Percentiles rank a stretch among this genome's conserved stretches.
Conservation (phyloP, 2,329 filamentous ascomycete genomes). For the Myriosclerotinia scirpicola region DNA sequence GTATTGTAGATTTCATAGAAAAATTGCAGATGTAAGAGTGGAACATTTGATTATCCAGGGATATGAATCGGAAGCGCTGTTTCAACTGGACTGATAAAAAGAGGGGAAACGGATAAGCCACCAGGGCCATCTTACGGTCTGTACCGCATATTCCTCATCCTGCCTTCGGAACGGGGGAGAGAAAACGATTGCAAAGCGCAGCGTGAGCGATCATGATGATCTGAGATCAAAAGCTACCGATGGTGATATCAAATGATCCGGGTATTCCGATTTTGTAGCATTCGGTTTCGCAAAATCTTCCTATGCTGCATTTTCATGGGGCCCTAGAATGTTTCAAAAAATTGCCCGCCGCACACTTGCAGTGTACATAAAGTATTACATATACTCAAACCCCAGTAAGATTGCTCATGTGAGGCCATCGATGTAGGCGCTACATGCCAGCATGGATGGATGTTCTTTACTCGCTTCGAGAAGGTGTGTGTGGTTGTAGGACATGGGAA, state of each 20-base stretch:
- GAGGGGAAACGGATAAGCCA: constrained; percentile 16
- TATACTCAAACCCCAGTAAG: background rate
- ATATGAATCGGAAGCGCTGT: background rate
- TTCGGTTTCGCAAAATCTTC: background rate
- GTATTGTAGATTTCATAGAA: background rate
- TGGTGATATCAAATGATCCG: constrained; percentile 1
- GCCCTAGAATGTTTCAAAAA: constrained; percentile 16
- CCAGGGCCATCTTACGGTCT: constrained; percentile 8
- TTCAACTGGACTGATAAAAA: background rate
- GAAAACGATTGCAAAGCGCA: background rate
- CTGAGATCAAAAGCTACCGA: background rate
- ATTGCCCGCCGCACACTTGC: constrained; percentile 7
- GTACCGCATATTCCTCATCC: constrained; percentile 11
- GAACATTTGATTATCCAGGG: background rate
- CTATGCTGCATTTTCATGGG: constrained; percentile 2
- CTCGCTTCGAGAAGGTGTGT: background rate
- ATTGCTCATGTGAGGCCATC: background rate
- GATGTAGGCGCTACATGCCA: constrained; percentile 14
- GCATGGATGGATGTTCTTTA: constrained; percentile 12
- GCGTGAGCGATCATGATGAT: background rate
- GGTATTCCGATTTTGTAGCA: background rate
- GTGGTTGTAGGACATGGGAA: too few species aligned
- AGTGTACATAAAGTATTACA: constrained; percentile 6
- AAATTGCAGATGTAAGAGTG: background rate
- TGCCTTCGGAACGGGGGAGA: background rate